A percentile compares a stretch with the other conserved stretches of the same genome.
Evolutionary conservation across 2,329 filamentous ascomycete species (phyloP).

Genomic region (Botrytis paeoniae): DNA sequence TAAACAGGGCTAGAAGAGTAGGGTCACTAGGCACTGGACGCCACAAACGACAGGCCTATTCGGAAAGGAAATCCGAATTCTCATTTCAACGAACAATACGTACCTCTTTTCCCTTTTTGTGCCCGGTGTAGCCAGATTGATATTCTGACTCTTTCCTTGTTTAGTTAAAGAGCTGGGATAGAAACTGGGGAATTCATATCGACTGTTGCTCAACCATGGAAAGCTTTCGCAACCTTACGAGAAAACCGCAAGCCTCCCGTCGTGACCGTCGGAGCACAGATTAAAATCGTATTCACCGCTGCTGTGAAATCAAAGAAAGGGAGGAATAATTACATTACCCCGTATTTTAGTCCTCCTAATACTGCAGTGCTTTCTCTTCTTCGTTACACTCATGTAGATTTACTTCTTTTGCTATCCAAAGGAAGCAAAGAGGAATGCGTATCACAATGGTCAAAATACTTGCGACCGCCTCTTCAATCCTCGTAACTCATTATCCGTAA

Average conservation of each 20-base stretch:
- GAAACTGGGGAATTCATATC: neutral
- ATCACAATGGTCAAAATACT: slow-evolving; percentile 2
- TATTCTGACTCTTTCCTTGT: slow-evolving; percentile 1
- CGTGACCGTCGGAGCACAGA: slow-evolving; percentile 16
- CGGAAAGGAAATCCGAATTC: slow-evolving; percentile 17
- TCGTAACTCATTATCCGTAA: neutral
- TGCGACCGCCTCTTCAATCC: neutral
- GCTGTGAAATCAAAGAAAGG: slow-evolving; percentile 15
- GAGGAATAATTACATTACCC: neutral
- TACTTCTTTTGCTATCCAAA: neutral
- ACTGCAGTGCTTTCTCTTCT: slow-evolving; percentile 5
- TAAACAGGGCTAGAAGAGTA: slow-evolving; percentile 11
- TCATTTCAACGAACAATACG: slow-evolving; percentile 1
- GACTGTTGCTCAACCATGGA: slow-evolving; percentile 15
- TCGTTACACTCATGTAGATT: neutral
- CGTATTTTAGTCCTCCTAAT: slow-evolving; percentile 5
- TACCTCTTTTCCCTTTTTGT: slow-evolving; percentile 14
- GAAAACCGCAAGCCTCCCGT: slow-evolving; percentile 9
- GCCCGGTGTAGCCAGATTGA: slow-evolving; percentile 15
- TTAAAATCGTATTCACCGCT: slow-evolving; percentile 21
- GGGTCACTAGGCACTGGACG: slow-evolving; percentile 12
- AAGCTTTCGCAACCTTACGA: neutral
- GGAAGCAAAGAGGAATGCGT: slow-evolving; percentile 5
- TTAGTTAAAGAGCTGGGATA: neutral
- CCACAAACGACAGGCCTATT: slow-evolving; percentile 18